Base-by-base conservation (phyloP, 805 yeast genomes). In the Nakazawaea ambrosiae region DNA sequence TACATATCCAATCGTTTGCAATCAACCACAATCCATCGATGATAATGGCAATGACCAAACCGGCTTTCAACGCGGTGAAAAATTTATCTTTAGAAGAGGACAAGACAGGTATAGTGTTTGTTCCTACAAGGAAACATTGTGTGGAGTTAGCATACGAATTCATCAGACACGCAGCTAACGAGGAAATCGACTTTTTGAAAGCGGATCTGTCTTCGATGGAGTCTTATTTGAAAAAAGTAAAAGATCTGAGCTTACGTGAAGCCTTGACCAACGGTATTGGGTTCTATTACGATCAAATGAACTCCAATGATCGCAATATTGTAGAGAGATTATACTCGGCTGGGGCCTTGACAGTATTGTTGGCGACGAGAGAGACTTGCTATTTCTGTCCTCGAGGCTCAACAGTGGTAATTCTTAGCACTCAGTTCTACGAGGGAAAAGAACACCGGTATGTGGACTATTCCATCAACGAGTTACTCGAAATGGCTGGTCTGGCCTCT, bases 361-460 rank as follows among this genome's bases (percentile, higher is more conserved):
- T 89, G 15, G 79, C 80, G 0, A 63, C 88, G 0, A 68, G 68
- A 37, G 89, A 79, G 2, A 66, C 76, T 3, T 65, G 77, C 27
- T 45, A 54, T 30, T 65, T 58, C 44, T 57, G 65, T 6, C 86
- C 89, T 0, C 28, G 55, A 1, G 75, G 86, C 0, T 60, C 66
- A 28, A 55, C 66, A 33, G 83, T 82, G 3, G 56, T 82, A 20
- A 65, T 90, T 4, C 52, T 81, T 40, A 85, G 94, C 10, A 87
- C 96, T 0, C 80, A 75, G 48, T 64, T 57, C 15, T 81, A 65
- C 50, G 92, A 85, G 31, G 90, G 85, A 0, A 71, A 66, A 34
- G 95, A 84, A 46, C 85, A 79, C 47, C 60, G 89, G 23, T 74
- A 70, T 45, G 55, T 78, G 30, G 84, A 81, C 53, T 89, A 86